A percentile compares a stretch with the other conserved stretches of the same genome.
These are phyloP conservation scores for Aquanectria penicillioides DNA, from an alignment of 2,329 filamentous ascomycete species.

Conservation along the genomic window DNA sequence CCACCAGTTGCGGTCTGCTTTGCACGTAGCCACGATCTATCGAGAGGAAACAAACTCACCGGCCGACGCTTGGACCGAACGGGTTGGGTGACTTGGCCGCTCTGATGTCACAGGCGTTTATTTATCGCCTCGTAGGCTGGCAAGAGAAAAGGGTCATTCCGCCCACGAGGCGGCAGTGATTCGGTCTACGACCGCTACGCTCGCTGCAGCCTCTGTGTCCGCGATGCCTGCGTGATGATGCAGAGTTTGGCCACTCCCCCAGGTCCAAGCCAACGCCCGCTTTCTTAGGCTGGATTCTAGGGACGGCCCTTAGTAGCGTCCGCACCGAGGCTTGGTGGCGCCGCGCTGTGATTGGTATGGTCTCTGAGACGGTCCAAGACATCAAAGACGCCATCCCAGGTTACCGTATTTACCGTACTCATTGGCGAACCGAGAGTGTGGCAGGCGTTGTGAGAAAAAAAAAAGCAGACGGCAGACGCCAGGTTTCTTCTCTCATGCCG, in stretches of 20 bases:
- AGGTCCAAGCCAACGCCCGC: background rate
- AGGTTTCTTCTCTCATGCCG: too few species aligned
- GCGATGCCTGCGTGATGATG: constrained; percentile 1
- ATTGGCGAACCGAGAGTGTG: too few species aligned
- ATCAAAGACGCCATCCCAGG: too few species aligned
- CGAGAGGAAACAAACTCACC: background rate
- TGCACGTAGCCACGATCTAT: background rate
- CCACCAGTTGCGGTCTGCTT: background rate
- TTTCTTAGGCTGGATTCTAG: constrained; percentile 15
- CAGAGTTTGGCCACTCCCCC: background rate
- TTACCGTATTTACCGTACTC: too few species aligned
- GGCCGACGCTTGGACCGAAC: background rate
- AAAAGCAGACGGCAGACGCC: too few species aligned
- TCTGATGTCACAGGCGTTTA: background rate
- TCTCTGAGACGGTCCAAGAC: constrained; percentile 17
- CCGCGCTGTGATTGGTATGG: constrained; percentile 25
- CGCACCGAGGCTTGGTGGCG: constrained; percentile 15
- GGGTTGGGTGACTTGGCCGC: background rate
- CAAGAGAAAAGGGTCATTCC: background rate
- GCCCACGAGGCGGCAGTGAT: background rate
- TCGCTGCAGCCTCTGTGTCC: background rate
- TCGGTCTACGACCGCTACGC: background rate
- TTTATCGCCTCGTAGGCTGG: background rate
- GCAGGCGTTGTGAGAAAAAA: too few species aligned
- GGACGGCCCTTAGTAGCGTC: constrained; percentile 37